Conservation (phyloP, 2,329 filamentous ascomycete genomes). For the Fusarium sp. region DNA sequence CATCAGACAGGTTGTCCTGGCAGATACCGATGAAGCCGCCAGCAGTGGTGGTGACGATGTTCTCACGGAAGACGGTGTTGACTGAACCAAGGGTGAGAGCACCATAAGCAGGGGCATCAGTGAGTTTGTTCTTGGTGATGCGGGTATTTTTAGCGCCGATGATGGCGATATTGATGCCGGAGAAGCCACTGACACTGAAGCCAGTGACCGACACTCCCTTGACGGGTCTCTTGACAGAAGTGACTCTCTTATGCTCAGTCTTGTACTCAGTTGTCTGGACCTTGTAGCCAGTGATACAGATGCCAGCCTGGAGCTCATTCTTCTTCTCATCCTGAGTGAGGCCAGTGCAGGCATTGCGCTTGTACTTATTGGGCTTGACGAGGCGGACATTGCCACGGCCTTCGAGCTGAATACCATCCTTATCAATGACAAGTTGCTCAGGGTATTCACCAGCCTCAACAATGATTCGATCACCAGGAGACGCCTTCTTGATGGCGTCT, state of each 20-base stretch:
- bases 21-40: slow-evolving; percentile 46
- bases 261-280: slow-evolving; percentile 40
- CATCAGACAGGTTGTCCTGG: slow-evolving; percentile 47
- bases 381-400: slow-evolving; percentile 41
- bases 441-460: slow-evolving; percentile 46
- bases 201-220: slow-evolving; percentile 47
- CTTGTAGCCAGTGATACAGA: slow-evolving; percentile 47
- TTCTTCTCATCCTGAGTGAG: slow-evolving; percentile 35
- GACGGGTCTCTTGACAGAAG: slow-evolving; percentile 38
- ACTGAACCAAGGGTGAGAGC: slow-evolving; percentile 48
- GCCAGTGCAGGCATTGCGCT: slow-evolving; percentile 45
- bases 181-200: slow-evolving; percentile 46
- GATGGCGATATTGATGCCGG: slow-evolving; percentile 49
- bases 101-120: slow-evolving; percentile 42
- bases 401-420: slow-evolving; percentile 46
- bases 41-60: slow-evolving; percentile 37
- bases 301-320: slow-evolving; percentile 40
- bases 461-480: slow-evolving; percentile 44
- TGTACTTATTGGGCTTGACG: slow-evolving; percentile 32
- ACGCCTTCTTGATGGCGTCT: slow-evolving; percentile 42
- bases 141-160: slow-evolving; percentile 44
- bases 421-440: slow-evolving; percentile 49
- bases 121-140: slow-evolving; percentile 28
- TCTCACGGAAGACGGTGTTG: slow-evolving; percentile 42
- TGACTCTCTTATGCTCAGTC: slow-evolving; percentile 45